Base-by-base conservation (phyloP, 192 early-diverging fungal genomes). In the Gaertneriomyces sp. region DNA sequence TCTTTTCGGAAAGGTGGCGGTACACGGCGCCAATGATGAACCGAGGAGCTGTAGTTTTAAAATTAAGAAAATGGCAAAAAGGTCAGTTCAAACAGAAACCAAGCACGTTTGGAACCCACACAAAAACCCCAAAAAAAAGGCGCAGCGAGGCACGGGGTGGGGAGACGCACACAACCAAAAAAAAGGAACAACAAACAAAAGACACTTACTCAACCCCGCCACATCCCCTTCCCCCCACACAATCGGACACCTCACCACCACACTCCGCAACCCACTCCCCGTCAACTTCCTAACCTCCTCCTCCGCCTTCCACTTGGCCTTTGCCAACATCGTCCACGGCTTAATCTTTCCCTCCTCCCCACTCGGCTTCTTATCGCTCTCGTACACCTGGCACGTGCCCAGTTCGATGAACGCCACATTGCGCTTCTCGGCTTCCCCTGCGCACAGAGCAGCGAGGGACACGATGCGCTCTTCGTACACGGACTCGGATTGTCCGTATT, bases 21-120 rank as follows among this genome's bases (percentile, higher is more conserved):
- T 95, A 96, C 11, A 98, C 88, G 49, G 91, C 89, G 56, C 93
- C 96, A 50, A 90, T 89, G 44, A 98, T 94, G 64, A 98, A 76
- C 63, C 94, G 90, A 40, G 96, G 93, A 40, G 93, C 95, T 86
- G 72, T 19, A 65, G n/a, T n/a, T n/a, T n/a, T n/a, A n/a, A n/a
- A n/a, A n/a, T n/a, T n/a, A n/a, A n/a, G n/a, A n/a, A n/a, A n/a
- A n/a, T n/a, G n/a, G n/a, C n/a, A n/a, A n/a, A n/a, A n/a, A n/a
- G n/a, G n/a, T n/a, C n/a, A n/a, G n/a, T n/a, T n/a, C n/a, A n/a
- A n/a, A n/a, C n/a, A n/a, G n/a, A n/a, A n/a, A n/a, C n/a, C n/a
- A n/a, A n/a, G n/a, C n/a, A n/a, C n/a, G n/a, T n/a, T n/a, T n/a
- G n/a, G n/a, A n/a, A n/a, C n/a, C n/a, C n/a, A n/a, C n/a, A n/a